A percentile compares a stretch with the other conserved stretches of the same genome.
These are phyloP conservation scores for Asterionellopsis glacialis DNA, from an alignment of 108 stramenopile genomes.

Conservation along the genomic window DNA sequence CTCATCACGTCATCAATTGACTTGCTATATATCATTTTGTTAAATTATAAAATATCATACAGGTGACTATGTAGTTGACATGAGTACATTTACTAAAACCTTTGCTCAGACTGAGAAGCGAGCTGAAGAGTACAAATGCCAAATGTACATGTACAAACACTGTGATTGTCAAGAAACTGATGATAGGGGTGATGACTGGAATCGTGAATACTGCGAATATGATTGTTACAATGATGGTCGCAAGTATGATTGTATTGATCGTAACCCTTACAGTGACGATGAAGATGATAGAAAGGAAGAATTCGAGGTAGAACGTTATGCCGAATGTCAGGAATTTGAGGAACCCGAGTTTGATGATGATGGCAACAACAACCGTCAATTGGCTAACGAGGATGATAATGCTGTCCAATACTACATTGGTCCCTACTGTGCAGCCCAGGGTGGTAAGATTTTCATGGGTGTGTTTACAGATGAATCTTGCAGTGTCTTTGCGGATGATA, in stretches of 20 bases:
- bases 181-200: constrained; percentile 6
- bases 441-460: constrained; percentile 49
- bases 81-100: constrained; percentile 63
- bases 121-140: constrained; percentile 50
- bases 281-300: constrained; percentile 15
- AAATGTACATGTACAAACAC: constrained; percentile 32
- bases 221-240: constrained; percentile 2
- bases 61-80: constrained; percentile 79
- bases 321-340: constrained; percentile 24
- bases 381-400: constrained; percentile 14
- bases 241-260: constrained; percentile 7
- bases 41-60: constrained; percentile 35
- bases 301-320: constrained; percentile 27
- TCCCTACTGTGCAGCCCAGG: constrained; percentile 54
- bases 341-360: constrained; percentile 10
- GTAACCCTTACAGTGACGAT: constrained; percentile 14
- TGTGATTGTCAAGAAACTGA: constrained; percentile 34
- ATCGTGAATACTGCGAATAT: constrained; percentile 11
- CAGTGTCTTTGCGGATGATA: constrained; percentile 42
- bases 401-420: constrained; percentile 46
- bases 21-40: too few relatives aligned
- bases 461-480: constrained; percentile 61
- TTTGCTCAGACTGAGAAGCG: constrained; percentile 45
- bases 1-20: too few relatives aligned
- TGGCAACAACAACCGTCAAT: constrained; percentile 12